Evolutionary conservation across 176 grass and related monocot species (phyloP).

Genomic region (Leersia perrieri): DNA sequence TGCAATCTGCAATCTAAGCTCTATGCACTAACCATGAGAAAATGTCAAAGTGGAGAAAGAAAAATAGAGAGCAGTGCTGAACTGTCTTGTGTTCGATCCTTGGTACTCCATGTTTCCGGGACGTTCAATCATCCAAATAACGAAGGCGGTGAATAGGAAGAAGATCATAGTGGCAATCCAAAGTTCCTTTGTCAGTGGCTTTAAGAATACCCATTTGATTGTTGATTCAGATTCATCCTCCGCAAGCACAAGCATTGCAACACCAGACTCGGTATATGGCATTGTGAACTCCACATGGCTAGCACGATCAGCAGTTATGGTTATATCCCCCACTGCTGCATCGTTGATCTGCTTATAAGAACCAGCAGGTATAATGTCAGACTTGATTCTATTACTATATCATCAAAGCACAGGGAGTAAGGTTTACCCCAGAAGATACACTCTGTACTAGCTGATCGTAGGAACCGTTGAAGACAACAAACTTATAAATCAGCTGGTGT

Average conservation of each 20-base stretch:
- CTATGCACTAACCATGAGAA: slow-evolving; percentile 44
- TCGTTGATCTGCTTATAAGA: background rate
- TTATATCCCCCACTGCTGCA: slow-evolving; percentile 67
- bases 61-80: slow-evolving; percentile 63
- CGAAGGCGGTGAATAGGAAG: slow-evolving; percentile 59
- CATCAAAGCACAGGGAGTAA: background rate
- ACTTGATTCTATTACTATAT: background rate
- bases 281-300: slow-evolving; percentile 60
- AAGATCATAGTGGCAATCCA: slow-evolving; percentile 51
- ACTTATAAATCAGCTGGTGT: slow-evolving; percentile 8
- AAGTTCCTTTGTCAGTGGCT: slow-evolving; percentile 51
- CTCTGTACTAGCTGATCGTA: slow-evolving; percentile 53
- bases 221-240: slow-evolving; percentile 27
- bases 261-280: slow-evolving; percentile 62
- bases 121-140: slow-evolving; percentile 69
- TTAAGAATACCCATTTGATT: slow-evolving; percentile 67
- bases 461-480: background rate
- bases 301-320: slow-evolving; percentile 42
- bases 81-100: slow-evolving; percentile 39
- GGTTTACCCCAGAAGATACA: slow-evolving; percentile 44
- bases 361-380: background rate
- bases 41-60: slow-evolving; percentile 64
- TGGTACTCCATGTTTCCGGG: slow-evolving; percentile 43
- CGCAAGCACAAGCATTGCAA: slow-evolving; percentile 51
- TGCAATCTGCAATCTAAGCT: slow-evolving; percentile 12